Evolutionary conservation across 805 yeast species (phyloP).

Genomic region (Zygotorulaspora chibaensis): DNA sequence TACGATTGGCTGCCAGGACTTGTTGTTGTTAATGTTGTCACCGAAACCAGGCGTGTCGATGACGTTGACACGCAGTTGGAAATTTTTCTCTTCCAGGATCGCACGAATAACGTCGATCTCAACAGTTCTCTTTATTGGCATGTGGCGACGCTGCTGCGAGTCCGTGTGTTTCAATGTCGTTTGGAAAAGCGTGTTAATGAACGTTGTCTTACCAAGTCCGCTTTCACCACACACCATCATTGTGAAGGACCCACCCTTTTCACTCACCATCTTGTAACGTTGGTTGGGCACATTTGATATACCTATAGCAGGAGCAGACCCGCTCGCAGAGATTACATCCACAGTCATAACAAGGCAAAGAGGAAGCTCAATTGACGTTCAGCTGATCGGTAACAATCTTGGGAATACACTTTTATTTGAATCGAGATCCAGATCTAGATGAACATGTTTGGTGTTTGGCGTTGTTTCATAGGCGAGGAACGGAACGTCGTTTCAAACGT

Average conservation of each 20-base stretch:
- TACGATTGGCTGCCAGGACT: conserved; percentile 80
- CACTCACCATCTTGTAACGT: conserved; percentile 70
- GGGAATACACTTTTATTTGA: too few species aligned
- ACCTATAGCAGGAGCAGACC: conserved; percentile 47
- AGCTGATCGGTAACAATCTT: too few species aligned
- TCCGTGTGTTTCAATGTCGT: conserved; percentile 55
- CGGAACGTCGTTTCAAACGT: background rate
- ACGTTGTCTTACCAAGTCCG: conserved; percentile 90
- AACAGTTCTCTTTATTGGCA: conserved; percentile 60
- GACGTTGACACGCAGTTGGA: conserved; percentile 69
- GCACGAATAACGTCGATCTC: conserved; percentile 77
- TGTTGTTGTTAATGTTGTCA: conserved; percentile 78
- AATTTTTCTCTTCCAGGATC: conserved; percentile 78
- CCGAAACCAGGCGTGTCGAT: conserved; percentile 96
- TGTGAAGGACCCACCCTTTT: conserved; percentile 71
- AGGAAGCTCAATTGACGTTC: background rate
- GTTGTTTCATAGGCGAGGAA: background rate
- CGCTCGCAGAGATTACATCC: conserved; percentile 9
- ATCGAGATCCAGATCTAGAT: too few species aligned
- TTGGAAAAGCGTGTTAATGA: conserved; percentile 80
- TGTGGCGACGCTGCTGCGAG: conserved; percentile 40
- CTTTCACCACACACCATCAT: conserved; percentile 88
- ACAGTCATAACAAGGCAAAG: conserved; percentile 4
- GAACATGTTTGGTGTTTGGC: background rate
- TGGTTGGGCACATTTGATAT: conserved; percentile 72